Percentiles rank a stretch among this genome's conserved stretches.
Conservation (phyloP, 2,329 filamentous ascomycete genomes). For the Trichophyton equinum region DNA sequence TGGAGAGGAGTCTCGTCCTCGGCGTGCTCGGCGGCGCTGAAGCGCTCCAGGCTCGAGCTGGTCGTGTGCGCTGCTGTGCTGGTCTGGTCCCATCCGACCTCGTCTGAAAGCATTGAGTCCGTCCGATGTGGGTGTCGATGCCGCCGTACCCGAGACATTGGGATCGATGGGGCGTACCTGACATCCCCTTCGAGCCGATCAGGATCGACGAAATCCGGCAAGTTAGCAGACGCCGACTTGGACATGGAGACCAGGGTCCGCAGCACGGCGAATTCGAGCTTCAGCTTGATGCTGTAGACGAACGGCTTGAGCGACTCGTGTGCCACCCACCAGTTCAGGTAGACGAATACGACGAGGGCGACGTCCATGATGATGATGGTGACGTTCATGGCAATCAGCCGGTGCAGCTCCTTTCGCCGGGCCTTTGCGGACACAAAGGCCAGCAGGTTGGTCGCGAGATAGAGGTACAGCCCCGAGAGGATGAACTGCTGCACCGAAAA, state of each 20-base stretch:
- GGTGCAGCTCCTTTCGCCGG: constrained; percentile 23
- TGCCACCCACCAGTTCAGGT: constrained; percentile 24
- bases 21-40: too few relatives aligned
- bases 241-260: constrained; percentile 25
- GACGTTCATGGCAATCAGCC: constrained; percentile 32
- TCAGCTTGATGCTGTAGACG: constrained; percentile 28
- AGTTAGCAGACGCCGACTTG: neutral
- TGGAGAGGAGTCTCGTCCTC: neutral
- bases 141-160: neutral
- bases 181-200: neutral
- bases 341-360: constrained; percentile 26
- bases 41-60: neutral
- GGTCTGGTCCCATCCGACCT: neutral
- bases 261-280: constrained; percentile 43
- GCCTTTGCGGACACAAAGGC: constrained; percentile 9
- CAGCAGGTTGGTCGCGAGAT: constrained; percentile 34
- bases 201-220: constrained; percentile 4
- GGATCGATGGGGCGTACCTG: neutral
- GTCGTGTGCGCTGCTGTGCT: neutral
- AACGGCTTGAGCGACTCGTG: constrained; percentile 26
- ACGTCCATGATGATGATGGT: constrained; percentile 34
- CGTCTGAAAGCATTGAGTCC: neutral
- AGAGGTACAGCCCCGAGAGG: constrained; percentile 40
- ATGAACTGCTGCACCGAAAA: constrained; percentile 46
- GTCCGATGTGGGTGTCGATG: neutral